A percentile compares a stretch with the other conserved stretches of the same genome.
phyloP scores from a whole-genome alignment of 768 basidiomycete genomes.

The Suillus discolor region DNA sequence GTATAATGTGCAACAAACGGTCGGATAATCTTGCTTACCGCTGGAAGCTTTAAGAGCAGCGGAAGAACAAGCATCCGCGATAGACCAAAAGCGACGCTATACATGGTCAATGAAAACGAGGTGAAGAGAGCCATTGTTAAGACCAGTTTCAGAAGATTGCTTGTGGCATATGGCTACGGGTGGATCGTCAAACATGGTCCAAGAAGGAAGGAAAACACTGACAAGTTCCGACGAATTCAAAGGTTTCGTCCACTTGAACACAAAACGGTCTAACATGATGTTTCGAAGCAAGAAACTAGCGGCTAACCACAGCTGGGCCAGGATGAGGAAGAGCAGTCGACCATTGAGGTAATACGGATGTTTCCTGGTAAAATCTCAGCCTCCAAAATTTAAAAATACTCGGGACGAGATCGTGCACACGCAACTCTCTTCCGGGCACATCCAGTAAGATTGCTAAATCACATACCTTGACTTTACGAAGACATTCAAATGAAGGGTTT shows the following conservation, averaged over 20 bases:
- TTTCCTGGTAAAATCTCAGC: conserved; percentile 46
- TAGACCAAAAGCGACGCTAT: conserved; percentile 49
- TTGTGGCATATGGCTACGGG: conserved; percentile 23
- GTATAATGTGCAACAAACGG: conserved; percentile 70
- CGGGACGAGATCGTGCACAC: background rate
- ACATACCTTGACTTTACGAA: conserved; percentile 70
- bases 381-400: background rate
- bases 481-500: conserved; percentile 48
- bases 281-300: conserved; percentile 54
- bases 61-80: conserved; percentile 52
- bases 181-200: background rate
- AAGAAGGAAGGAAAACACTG: conserved; percentile 3
- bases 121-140: conserved; percentile 46
- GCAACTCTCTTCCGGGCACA: conserved; percentile 16
- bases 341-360: conserved; percentile 78
- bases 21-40: conserved; percentile 50
- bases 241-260: conserved; percentile 43
- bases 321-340: conserved; percentile 58
- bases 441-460: background rate
- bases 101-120: conserved; percentile 37
- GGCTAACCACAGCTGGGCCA: conserved; percentile 54
- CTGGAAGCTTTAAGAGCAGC: conserved; percentile 54
- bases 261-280: conserved; percentile 64
- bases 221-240: conserved; percentile 21
- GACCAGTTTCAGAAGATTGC: conserved; percentile 26